Base-by-base conservation (phyloP, 148 eudicot species). In the Pharnaceum exiguum region DNA sequence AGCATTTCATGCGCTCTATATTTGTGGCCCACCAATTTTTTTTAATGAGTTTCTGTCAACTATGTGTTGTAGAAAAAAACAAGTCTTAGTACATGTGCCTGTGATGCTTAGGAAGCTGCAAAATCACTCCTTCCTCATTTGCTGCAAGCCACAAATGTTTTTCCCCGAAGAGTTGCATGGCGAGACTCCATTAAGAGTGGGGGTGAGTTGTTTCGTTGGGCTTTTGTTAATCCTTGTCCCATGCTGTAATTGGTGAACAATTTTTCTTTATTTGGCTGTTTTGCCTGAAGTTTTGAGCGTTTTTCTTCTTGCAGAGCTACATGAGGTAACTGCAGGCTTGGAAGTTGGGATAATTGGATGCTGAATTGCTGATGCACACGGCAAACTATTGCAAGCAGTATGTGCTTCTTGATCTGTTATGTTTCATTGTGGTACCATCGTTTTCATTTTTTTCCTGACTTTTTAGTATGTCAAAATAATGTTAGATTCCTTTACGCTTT, bases 301-400 rank as follows among this genome's bases (percentile, higher is more conserved):
- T 17, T 48, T 28, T 48, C 18, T 23, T 32, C 55, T 19, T 68
- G 27, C 66, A 93, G n/a, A n/a, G n/a, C n/a, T n/a, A n/a, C n/a
- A n/a, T n/a, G n/a, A n/a, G 99, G 99, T 91, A 48, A 93, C 99
- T 72, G 99, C 99, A 68, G 99, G 98, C 64, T n/a, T n/a, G n/a
- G n/a, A n/a, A n/a, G n/a, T 74, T 93, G 64, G 81, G 99, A 85
- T 86, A 79, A 69, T 61, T 93, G 74, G 83, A 65, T n/a, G n/a
- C n/a, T n/a, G n/a, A n/a, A n/a, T n/a, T 50, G 99, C 88, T 32
- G 95, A 88, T 75, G 67, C 95, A 13, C 77, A 96, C 15, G 99
- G 89, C 53, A 79, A 71, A 79, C 88, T 93, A 72, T 73, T 93
- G 77, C 86, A 93, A 79, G 86, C 88, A 62, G 99, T 93, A 85